Evolutionary conservation across 352 stramenopile species (phyloP).

Genomic region (Pythium apleroticum): DNA sequence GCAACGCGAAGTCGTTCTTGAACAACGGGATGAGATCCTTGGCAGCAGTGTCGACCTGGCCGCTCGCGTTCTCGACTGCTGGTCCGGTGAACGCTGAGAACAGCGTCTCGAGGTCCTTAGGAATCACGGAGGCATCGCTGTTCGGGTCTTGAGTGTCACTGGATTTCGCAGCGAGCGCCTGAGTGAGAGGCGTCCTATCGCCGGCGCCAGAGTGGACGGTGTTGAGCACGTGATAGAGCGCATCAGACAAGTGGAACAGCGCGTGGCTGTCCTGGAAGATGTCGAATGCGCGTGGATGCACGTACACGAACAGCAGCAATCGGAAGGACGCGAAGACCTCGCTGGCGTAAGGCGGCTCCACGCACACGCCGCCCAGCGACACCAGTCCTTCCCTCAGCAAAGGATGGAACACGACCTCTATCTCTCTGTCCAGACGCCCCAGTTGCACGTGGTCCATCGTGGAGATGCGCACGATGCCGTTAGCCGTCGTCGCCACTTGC

Average conservation of each 20-base stretch:
- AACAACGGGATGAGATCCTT: slow-evolving; percentile 47
- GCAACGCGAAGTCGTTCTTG: slow-evolving; percentile 57
- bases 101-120: slow-evolving; percentile 54
- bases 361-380: slow-evolving; percentile 45
- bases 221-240: slow-evolving; percentile 61
- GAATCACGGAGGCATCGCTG: slow-evolving; percentile 28
- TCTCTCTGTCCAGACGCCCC: slow-evolving; percentile 55
- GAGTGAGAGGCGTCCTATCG: slow-evolving; percentile 12
- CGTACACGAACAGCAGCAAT: slow-evolving; percentile 58
- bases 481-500: slow-evolving; percentile 5
- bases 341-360: slow-evolving; percentile 38
- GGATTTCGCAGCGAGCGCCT: slow-evolving; percentile 3
- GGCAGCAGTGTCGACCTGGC: slow-evolving; percentile 29
- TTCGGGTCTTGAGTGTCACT: not conserved
- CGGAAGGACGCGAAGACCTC: slow-evolving; percentile 75
- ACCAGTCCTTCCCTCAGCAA: slow-evolving; percentile 65
- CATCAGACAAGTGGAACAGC: slow-evolving; percentile 65
- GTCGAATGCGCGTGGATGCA: slow-evolving; percentile 57
- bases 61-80: slow-evolving; percentile 23
- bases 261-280: slow-evolving; percentile 60
- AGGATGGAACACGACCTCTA: slow-evolving; percentile 60
- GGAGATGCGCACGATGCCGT: slow-evolving; percentile 58
- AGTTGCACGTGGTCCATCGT: slow-evolving; percentile 51
- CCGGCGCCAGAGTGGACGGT: slow-evolving; percentile 24
- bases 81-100: slow-evolving; percentile 63